These are phyloP conservation scores for Dendrobium nobile DNA, from an alignment of 106 monocot species.

Conservation along the genomic window DNA sequence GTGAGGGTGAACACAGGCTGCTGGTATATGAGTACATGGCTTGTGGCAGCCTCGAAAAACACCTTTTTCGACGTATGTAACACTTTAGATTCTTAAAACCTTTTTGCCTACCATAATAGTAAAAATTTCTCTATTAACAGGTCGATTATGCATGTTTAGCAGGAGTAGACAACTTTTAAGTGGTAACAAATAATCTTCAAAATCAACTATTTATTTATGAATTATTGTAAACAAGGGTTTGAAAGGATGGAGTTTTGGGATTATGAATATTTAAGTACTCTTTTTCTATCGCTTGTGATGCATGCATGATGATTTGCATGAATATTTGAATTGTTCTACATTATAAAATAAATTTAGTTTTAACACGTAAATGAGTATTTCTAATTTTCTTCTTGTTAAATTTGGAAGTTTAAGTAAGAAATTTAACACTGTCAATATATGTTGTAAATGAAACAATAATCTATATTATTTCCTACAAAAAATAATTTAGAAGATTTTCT, in stretches of 20 bases:
- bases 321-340: too few species aligned
- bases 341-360: too few species aligned
- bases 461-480: neutral
- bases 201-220: neutral
- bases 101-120: neutral
- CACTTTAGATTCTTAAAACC: neutral
- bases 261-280: too few species aligned
- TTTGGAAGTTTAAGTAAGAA: neutral
- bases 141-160: neutral
- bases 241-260: neutral
- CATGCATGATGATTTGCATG: too few species aligned
- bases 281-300: too few species aligned
- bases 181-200: neutral
- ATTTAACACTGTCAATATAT: neutral
- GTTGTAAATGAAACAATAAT: conserved; percentile 1
- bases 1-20: conserved; percentile 54
- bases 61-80: conserved; percentile 63
- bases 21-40: conserved; percentile 78
- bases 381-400: too few species aligned
- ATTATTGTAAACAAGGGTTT: neutral
- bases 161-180: neutral
- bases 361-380: too few species aligned
- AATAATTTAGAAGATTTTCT: neutral
- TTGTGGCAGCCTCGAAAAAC: conserved; percentile 64
- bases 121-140: neutral